Conservation (phyloP, 306 rosid species). For the Prunus fruticosa region DNA sequence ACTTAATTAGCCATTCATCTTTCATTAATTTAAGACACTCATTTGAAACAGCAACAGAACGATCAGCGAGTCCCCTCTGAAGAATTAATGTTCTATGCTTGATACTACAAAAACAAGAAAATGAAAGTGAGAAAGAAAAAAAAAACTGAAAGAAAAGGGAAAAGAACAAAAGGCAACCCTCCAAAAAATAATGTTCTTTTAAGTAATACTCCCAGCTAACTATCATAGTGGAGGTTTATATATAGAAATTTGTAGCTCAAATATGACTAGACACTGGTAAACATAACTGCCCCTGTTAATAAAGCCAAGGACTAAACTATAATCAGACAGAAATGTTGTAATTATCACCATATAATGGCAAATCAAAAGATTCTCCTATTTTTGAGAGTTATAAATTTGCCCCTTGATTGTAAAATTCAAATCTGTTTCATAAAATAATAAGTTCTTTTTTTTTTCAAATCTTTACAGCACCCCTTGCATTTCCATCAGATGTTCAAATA, state of each 20-base stretch:
- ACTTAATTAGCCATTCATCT: constrained; percentile 84
- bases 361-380: background rate
- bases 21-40: constrained; percentile 84
- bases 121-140: constrained; percentile 7
- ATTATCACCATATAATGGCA: background rate
- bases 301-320: background rate
- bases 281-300: background rate
- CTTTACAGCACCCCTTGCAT: background rate
- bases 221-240: background rate
- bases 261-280: background rate
- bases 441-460: background rate
- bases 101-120: constrained; percentile 45
- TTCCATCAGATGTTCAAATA: constrained; percentile 3
- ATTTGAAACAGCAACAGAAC: constrained; percentile 74
- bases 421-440: background rate
- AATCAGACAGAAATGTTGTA: background rate
- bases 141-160: background rate
- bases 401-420: background rate
- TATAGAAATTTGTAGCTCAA: background rate
- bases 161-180: background rate
- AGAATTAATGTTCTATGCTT: constrained; percentile 79
- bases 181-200: background rate
- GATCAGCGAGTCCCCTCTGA: constrained; percentile 91
- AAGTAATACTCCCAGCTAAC: background rate
- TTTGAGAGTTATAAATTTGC: background rate